Conservation (phyloP, 1,284 basidiomycete species). For the Sporisorium sorghi region DNA sequence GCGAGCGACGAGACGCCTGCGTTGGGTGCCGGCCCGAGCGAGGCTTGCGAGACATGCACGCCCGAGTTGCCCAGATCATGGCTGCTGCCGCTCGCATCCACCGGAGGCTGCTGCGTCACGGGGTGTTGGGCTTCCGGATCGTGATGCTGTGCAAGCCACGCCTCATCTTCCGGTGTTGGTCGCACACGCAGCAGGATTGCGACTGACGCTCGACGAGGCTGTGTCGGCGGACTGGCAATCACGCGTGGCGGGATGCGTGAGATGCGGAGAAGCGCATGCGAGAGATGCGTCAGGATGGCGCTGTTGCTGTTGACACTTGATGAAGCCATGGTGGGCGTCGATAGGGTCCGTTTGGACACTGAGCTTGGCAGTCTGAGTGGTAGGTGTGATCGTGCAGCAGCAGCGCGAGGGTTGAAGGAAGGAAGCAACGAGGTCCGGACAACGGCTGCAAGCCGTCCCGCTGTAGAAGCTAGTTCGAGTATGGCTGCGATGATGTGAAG, state of each 20-base stretch:
- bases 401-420: background rate
- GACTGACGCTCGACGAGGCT: slow-evolving; percentile 67
- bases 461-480: slow-evolving; percentile 18
- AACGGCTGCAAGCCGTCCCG: slow-evolving; percentile 39
- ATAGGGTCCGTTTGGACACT: background rate
- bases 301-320: slow-evolving; percentile 34
- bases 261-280: slow-evolving; percentile 64
- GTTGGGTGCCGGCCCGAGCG: slow-evolving; percentile 13
- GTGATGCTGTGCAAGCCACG: slow-evolving; percentile 56
- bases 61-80: slow-evolving; percentile 31
- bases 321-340: slow-evolving; percentile 27
- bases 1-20: slow-evolving; percentile 22
- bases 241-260: slow-evolving; percentile 59
- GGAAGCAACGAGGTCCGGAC: slow-evolving; percentile 27
- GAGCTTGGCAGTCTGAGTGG: background rate
- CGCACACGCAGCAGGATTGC: slow-evolving; percentile 67
- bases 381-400: background rate
- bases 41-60: slow-evolving; percentile 43
- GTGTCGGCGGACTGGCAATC: slow-evolving; percentile 66
- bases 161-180: slow-evolving; percentile 62
- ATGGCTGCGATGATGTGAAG: slow-evolving; percentile 31
- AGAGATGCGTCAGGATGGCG: slow-evolving; percentile 55
- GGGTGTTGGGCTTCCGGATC: slow-evolving; percentile 42
- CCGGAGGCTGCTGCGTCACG: background rate
- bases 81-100: slow-evolving; percentile 11